Base-by-base conservation (phyloP, 2,329 filamentous ascomycete genomes). In the Aureobasidium uvarum region DNA sequence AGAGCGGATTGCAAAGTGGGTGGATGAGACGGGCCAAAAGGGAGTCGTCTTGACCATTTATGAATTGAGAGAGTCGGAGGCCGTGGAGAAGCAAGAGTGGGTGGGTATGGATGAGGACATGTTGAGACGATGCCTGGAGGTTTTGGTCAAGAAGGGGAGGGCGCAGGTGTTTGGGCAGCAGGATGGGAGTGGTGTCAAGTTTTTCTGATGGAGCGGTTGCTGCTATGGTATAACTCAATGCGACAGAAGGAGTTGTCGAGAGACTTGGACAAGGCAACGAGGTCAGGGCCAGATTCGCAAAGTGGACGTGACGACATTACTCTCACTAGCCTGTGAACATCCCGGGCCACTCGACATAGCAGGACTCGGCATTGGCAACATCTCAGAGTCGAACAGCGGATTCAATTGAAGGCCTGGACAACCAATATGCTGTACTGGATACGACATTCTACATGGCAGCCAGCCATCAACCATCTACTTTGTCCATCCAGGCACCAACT, bases 151-250 rank as follows among this genome's bases (percentile, higher is more conserved):
- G 82, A 85, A 89, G 68, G 92, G 92, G 70, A 96, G 90, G 79
- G 94, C 93, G 16, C 94, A 98, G 77, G 87, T 98, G 31, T 98
- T 99, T 79, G 85, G 86, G 63, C 92, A 94, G 72, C 20, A 8
- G 1, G 92, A 94, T 74, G 90, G 91, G 67, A 86, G 90, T 73
- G 95, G 95, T 72, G 92, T 98, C 69, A 99, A 99, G 80, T 98
- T 99, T 80, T 98, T 98, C 75, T 97, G 80, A 88, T 25, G 25
- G 43, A 13, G 11, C 20, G 43, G 33, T 11, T 36, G 33, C 33
- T 6, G 25, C 2, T 25, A 25, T 25, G 25, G 25, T n/a, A n/a
- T n/a, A n/a, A n/a, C n/a, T n/a, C n/a, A 25, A 25, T 4, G 25
- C 25, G 25, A 25, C 25, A 25, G 25, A 25, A 25, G 25, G 25